phyloP scores from a whole-genome alignment of 2,329 filamentous ascomycete genomes.

The Didymellaceae sp. region DNA sequence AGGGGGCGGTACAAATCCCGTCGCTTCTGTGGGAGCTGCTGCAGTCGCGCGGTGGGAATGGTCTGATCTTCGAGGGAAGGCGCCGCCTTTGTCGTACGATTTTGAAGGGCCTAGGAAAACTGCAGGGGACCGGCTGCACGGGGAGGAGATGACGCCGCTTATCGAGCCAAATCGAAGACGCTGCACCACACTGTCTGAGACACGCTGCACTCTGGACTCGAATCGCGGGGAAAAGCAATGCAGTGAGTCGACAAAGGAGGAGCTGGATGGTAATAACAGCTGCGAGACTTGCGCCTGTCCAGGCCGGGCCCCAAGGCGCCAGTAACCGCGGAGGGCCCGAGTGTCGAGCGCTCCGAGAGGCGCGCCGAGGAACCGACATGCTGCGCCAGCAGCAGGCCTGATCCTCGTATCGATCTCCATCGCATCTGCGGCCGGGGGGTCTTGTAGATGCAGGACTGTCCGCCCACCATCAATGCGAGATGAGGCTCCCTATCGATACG shows the following conservation, averaged over 20 bases:
- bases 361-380: conserved; percentile 4
- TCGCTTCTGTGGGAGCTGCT: conserved; percentile 7
- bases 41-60: conserved; percentile 15
- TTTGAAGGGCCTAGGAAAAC: neutral
- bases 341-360: neutral
- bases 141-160: neutral
- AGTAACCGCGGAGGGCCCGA: conserved; percentile 6
- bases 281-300: conserved; percentile 9
- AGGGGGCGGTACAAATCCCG: neutral
- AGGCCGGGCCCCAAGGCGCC: conserved; percentile 5
- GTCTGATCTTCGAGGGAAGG: conserved; percentile 8
- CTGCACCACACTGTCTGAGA: conserved; percentile 3
- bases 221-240: neutral
- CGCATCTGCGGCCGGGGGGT: neutral
- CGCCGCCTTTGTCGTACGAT: conserved; percentile 13
- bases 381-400: conserved; percentile 6
- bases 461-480: neutral
- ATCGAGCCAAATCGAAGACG: neutral
- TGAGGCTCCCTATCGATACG: conserved; percentile 1
- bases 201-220: neutral
- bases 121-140: conserved; percentile 1
- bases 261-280: neutral
- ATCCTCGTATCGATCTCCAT: conserved; percentile 6
- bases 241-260: conserved; percentile 4
- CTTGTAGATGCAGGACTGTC: neutral